Conservation (phyloP, 345 rosid genomes). For the Salix koriyanagi region DNA sequence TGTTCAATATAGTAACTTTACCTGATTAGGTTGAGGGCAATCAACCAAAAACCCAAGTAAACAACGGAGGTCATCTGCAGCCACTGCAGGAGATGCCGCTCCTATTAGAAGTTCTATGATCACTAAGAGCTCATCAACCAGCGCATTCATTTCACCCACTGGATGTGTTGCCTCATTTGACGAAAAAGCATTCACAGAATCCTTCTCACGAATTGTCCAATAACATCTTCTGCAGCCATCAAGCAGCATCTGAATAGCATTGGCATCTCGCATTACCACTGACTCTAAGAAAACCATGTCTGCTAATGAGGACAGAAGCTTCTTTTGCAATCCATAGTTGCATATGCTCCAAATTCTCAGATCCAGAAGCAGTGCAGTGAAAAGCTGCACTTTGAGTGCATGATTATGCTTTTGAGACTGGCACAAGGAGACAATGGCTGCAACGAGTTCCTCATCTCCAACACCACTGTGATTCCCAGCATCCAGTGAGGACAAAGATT, state of each 20-base stretch:
- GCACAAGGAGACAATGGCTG: conserved; percentile 89
- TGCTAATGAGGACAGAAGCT: conserved; percentile 87
- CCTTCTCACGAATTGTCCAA: conserved; percentile 84
- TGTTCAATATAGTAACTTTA: not conserved
- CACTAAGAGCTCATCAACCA: conserved; percentile 97
- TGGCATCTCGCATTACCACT: conserved; percentile 82
- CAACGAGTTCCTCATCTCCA: conserved; percentile 92
- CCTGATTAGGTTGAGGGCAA: conserved; percentile 99
- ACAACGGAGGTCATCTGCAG: conserved; percentile 70
- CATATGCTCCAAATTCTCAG: conserved; percentile 93
- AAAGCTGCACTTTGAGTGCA: conserved; percentile 91
- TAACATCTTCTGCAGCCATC: conserved; percentile 99
- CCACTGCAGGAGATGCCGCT: conserved; percentile 74
- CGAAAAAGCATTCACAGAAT: conserved; percentile 63
- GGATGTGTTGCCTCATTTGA: conserved; percentile 57
- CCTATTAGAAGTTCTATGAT: conserved; percentile 92
- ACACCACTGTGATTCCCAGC: conserved; percentile 57
- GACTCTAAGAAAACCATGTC: conserved; percentile 99
- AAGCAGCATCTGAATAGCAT: conserved; percentile 97
- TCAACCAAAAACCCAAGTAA: conserved; percentile 93
- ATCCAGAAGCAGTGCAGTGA: conserved; percentile 80
- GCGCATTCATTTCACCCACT: conserved; percentile 90
- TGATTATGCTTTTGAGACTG: conserved; percentile 83
- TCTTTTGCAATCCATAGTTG: conserved; percentile 95
- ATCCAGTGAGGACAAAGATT: conserved; percentile 65